Conservation (phyloP, 805 yeast species). For the Isabelozyma gotoi region DNA sequence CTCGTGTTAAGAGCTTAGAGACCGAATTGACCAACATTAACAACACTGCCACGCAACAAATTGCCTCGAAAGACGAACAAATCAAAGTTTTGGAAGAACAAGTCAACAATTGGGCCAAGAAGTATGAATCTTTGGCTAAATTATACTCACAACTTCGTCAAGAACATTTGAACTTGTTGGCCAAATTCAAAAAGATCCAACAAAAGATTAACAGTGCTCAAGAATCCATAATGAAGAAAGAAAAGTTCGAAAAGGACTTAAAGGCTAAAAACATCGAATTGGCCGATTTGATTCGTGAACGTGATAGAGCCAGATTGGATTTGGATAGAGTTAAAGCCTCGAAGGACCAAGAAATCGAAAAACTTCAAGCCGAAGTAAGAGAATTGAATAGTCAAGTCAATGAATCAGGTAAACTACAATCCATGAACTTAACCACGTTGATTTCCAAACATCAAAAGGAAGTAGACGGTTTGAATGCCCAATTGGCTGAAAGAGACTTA, state of each 20-base stretch:
- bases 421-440: slow-evolving; percentile 59
- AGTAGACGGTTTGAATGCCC: slow-evolving; percentile 49
- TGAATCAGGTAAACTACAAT: slow-evolving; percentile 60
- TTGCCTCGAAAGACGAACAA: slow-evolving; percentile 75
- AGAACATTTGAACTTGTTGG: slow-evolving; percentile 79
- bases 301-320: slow-evolving; percentile 85
- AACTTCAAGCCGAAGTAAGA: slow-evolving; percentile 61
- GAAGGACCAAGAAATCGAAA: slow-evolving; percentile 64
- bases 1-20: slow-evolving; percentile 79
- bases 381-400: slow-evolving; percentile 58
- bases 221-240: slow-evolving; percentile 83
- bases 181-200: slow-evolving; percentile 77
- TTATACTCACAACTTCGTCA: slow-evolving; percentile 88
- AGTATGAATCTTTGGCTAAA: slow-evolving; percentile 87
- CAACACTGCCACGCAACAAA: slow-evolving; percentile 67
- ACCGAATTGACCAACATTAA: slow-evolving; percentile 62
- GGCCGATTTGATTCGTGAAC: slow-evolving; percentile 84
- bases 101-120: slow-evolving; percentile 72
- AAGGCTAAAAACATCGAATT: slow-evolving; percentile 83
- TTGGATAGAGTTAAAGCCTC: slow-evolving; percentile 67
- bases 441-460: slow-evolving; percentile 65
- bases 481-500: slow-evolving; percentile 39
- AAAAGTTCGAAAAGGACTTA: slow-evolving; percentile 76
- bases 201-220: slow-evolving; percentile 87
- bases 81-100: slow-evolving; percentile 69